phyloP scores from a whole-genome alignment of 371 early-diverging fungal species.

The Syncephalastrum sp. region DNA sequence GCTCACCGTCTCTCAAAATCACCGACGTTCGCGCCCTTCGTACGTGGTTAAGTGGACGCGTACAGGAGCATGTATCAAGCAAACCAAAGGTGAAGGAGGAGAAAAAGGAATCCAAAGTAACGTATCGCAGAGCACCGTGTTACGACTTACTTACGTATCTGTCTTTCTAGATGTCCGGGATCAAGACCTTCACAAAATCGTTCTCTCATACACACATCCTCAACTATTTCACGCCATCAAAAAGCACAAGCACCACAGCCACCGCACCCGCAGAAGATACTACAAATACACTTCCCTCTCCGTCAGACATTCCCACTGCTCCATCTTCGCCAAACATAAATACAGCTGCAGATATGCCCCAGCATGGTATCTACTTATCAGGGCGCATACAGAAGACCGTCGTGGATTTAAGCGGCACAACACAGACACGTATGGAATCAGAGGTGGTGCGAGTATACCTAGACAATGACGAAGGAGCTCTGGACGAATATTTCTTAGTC shows the following conservation, averaged over 20 bases:
- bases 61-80: constrained; percentile 7
- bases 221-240: constrained; percentile 47
- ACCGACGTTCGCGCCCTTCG: constrained; percentile 32
- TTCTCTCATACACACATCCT: constrained; percentile 53
- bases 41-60: constrained; percentile 26
- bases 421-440: constrained; percentile 20
- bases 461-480: constrained; percentile 19
- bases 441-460: constrained; percentile 47
- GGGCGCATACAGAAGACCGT: constrained; percentile 5
- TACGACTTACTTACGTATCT: too few species aligned
- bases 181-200: constrained; percentile 52
- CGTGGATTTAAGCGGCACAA: constrained; percentile 6
- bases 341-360: constrained; percentile 16
- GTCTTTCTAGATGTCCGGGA: constrained; percentile 16
- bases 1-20: constrained; percentile 28
- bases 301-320: constrained; percentile 7
- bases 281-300: constrained; percentile 1
- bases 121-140: too few species aligned
- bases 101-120: constrained; percentile 7
- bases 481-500: constrained; percentile 49
- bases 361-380: too few species aligned
- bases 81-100: constrained; percentile 13
- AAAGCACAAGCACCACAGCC: constrained; percentile 24
- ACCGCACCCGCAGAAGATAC: constrained; percentile 4
- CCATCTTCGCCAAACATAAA: constrained; percentile 13